A percentile compares a stretch with the other conserved stretches of the same genome.
Evolutionary conservation across 2,329 filamentous ascomycete genomes (phyloP).

Genomic region (Cordyceps cateniannulata): DNA sequence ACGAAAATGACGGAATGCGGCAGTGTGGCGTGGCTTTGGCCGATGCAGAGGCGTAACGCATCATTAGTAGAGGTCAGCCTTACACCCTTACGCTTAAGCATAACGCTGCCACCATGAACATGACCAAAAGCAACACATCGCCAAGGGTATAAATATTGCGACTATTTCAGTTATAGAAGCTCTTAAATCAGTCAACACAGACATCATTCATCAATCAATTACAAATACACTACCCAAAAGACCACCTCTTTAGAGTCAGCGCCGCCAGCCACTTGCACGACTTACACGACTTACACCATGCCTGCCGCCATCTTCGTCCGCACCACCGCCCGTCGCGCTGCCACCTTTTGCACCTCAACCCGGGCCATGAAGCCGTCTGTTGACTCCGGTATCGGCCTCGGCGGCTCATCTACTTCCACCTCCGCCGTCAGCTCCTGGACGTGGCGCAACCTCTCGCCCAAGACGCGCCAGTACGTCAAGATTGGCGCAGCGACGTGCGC

Average conservation of each 20-base stretch:
- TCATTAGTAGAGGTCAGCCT: neutral
- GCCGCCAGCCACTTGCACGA: neutral
- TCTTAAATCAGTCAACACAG: neutral
- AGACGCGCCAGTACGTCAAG: slow-evolving; percentile 10
- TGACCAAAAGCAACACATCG: neutral
- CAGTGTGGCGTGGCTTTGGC: neutral
- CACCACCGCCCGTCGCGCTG: neutral
- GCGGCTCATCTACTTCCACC: neutral
- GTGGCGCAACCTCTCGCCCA: slow-evolving; percentile 8
- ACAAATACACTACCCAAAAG: neutral
- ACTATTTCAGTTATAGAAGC: neutral
- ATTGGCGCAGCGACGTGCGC: neutral
- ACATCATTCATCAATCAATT: neutral
- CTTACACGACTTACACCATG: slow-evolving; percentile 1
- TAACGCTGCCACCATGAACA: neutral
- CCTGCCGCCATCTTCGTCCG: slow-evolving; percentile 1
- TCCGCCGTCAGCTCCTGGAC: neutral
- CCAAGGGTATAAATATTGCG: neutral
- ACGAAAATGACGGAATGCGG: neutral
- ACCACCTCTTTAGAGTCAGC: neutral
- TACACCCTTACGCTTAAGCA: slow-evolving; percentile 3
- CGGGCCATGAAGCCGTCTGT: neutral
- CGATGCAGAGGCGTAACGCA: neutral
- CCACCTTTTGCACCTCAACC: neutral
- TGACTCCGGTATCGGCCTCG: neutral